Evolutionary conservation across 495 filamentous ascomycete genomes (phyloP).

Genomic region (Aspergillus cavernicola): DNA sequence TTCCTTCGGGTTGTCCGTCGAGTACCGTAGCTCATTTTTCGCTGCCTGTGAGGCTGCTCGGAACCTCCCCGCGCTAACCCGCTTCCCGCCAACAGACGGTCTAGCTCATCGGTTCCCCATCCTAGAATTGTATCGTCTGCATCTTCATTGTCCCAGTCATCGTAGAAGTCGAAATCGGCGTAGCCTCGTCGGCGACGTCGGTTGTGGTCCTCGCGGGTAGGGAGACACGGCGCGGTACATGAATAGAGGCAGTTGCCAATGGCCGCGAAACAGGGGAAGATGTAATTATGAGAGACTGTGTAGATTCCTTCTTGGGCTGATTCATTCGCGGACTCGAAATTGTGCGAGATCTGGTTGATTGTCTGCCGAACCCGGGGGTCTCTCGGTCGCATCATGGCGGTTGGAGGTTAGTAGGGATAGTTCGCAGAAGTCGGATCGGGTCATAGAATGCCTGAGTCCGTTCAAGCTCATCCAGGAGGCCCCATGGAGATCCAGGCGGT

Average conservation of each 20-base stretch:
- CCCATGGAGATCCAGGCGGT: constrained; percentile 11
- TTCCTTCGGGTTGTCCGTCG: constrained; percentile 58
- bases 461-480: constrained; percentile 9
- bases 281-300: constrained; percentile 78
- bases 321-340: constrained; percentile 88
- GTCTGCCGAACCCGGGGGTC: constrained; percentile 92
- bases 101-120: constrained; percentile 81
- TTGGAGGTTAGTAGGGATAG: neutral
- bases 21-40: constrained; percentile 88
- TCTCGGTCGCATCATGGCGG: constrained; percentile 59
- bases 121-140: constrained; percentile 60
- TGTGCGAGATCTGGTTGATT: constrained; percentile 89
- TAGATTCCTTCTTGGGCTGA: constrained; percentile 85
- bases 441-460: neutral
- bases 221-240: constrained; percentile 70
- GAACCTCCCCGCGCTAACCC: constrained; percentile 46
- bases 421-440: neutral
- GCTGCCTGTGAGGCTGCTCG: constrained; percentile 67
- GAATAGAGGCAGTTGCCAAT: constrained; percentile 61
- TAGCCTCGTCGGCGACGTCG: constrained; percentile 64
- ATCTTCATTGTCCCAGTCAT: constrained; percentile 88
- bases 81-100: constrained; percentile 77
- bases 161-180: constrained; percentile 96
- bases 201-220: constrained; percentile 67
- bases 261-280: constrained; percentile 73